phyloP scores from a whole-genome alignment of 257 asterid genomes.

The Mentha longifolia region DNA sequence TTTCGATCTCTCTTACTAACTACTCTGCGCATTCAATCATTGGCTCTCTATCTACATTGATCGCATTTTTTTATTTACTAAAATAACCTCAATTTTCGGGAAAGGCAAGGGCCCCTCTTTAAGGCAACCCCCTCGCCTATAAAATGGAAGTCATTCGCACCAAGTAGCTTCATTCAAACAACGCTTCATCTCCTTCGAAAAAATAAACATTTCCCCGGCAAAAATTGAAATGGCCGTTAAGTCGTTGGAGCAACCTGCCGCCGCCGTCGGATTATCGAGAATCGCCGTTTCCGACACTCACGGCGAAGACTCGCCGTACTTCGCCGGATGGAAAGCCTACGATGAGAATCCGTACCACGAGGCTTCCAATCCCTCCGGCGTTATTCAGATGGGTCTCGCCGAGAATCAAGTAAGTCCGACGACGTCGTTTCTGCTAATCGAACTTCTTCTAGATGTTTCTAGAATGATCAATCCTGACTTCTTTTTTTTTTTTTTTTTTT shows the following conservation, averaged over 20 bases:
- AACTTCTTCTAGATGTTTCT: background rate
- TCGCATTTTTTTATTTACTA: background rate
- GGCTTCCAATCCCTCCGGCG: slow-evolving; percentile 63
- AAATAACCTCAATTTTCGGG: slow-evolving; percentile 12
- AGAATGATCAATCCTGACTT: background rate
- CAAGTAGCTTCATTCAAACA: no score
- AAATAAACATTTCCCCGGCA: no score
- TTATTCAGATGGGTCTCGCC: slow-evolving; percentile 94
- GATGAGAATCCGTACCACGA: slow-evolving; percentile 82
- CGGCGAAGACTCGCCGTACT: slow-evolving; percentile 92
- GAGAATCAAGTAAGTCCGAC: slow-evolving; percentile 69
- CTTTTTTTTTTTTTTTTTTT: background rate
- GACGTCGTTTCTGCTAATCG: no score
- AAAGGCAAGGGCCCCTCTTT: slow-evolving; percentile 38
- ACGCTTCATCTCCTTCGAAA: no score
- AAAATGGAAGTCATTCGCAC: slow-evolving; percentile 24
- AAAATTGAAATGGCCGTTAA: slow-evolving; percentile 45
- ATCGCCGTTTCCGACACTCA: slow-evolving; percentile 63
- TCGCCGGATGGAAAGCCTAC: slow-evolving; percentile 96
- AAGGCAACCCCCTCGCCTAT: slow-evolving; percentile 30
- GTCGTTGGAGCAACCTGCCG: slow-evolving; percentile 27
- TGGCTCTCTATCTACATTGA: slow-evolving; percentile 24
- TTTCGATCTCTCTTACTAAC: slow-evolving; percentile 26
- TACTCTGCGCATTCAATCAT: slow-evolving; percentile 37
- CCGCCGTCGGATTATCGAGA: slow-evolving; percentile 55